Percentiles rank a stretch among this genome's conserved stretches.
These are phyloP conservation scores for Drosera spatulata DNA, from an alignment of 179 eudicot species.

Conservation along the genomic window DNA sequence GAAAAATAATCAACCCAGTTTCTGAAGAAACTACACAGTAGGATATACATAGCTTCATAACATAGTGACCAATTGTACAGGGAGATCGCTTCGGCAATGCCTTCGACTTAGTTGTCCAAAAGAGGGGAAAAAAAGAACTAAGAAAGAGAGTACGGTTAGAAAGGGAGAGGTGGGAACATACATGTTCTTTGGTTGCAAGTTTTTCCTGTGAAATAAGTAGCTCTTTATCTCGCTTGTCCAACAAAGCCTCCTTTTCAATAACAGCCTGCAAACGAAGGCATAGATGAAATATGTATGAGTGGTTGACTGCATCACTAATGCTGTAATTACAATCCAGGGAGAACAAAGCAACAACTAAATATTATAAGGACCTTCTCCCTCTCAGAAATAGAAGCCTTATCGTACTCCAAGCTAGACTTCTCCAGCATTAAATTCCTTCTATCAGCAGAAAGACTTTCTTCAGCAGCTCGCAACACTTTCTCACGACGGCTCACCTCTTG, in stretches of 20 bases:
- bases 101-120: too few relatives aligned
- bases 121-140: neutral
- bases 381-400: constrained; percentile 40
- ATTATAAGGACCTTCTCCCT: constrained; percentile 63
- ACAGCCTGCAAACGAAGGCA: constrained; percentile 33
- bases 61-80: too few relatives aligned
- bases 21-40: too few relatives aligned
- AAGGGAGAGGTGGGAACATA: constrained; percentile 18
- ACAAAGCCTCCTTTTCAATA: constrained; percentile 40
- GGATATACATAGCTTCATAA: too few relatives aligned
- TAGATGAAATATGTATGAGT: neutral
- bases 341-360: neutral
- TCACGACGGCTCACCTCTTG: constrained; percentile 48
- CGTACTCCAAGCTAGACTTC: constrained; percentile 32
- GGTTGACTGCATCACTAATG: neutral
- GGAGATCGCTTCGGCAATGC: too few relatives aligned
- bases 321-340: neutral
- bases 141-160: neutral
- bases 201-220: constrained; percentile 47
- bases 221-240: constrained; percentile 67
- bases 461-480: constrained; percentile 53
- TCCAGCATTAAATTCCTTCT: constrained; percentile 31
- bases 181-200: constrained; percentile 52
- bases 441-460: constrained; percentile 43
- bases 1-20: too few relatives aligned